These are phyloP conservation scores for Cutaneotrichosporon sp. DNA, from an alignment of 1,284 basidiomycete species.

Conservation along the genomic window DNA sequence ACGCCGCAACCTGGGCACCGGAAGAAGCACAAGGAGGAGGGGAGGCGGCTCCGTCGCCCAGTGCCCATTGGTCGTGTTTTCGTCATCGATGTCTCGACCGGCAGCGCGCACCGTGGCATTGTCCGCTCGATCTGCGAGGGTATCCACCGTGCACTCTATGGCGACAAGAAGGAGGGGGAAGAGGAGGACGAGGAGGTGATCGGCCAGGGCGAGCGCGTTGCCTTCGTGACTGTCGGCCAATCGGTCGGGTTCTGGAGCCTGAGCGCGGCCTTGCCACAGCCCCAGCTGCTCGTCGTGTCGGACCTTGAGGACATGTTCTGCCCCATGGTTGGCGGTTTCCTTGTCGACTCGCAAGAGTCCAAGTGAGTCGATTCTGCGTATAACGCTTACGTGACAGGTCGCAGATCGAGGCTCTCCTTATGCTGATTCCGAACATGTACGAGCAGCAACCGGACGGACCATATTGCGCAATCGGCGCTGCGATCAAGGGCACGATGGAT, in stretches of 20 bases:
- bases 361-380: constrained; percentile 56
- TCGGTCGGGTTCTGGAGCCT: constrained; percentile 88
- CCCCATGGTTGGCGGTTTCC: constrained; percentile 72
- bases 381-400: constrained; percentile 26
- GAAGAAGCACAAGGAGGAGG: constrained; percentile 37
- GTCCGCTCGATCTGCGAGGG: constrained; percentile 67
- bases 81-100: constrained; percentile 78
- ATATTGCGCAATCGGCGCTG: constrained; percentile 74
- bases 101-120: constrained; percentile 71
- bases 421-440: constrained; percentile 67
- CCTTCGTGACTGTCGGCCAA: constrained; percentile 81
- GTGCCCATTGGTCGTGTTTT: constrained; percentile 78
- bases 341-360: constrained; percentile 73
- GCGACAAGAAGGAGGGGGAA: constrained; percentile 55
- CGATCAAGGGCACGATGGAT: constrained; percentile 69
- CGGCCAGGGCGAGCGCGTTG: constrained; percentile 57
- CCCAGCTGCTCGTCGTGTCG: constrained; percentile 78
- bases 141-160: constrained; percentile 69
- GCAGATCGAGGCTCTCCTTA: constrained; percentile 56
- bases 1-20: constrained; percentile 45
- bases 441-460: constrained; percentile 52
- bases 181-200: constrained; percentile 54
- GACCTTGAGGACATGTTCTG: constrained; percentile 90
- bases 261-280: constrained; percentile 63
- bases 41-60: constrained; percentile 59